Evolutionary conservation across 2,329 filamentous ascomycete species (phyloP).

Genomic region (Aureobasidium melanogenum): DNA sequence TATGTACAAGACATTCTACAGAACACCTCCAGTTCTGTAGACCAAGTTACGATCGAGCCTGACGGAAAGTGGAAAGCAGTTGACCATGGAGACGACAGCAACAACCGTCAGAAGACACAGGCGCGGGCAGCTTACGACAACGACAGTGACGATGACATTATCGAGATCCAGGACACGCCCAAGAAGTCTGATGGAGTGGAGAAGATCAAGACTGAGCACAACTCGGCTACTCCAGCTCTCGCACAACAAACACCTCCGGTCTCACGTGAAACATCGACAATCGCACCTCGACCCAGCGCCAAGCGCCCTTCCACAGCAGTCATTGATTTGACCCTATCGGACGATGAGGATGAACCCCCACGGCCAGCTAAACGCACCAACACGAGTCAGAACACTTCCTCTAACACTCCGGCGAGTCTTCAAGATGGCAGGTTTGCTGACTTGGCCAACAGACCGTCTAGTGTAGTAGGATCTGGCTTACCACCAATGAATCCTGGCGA

Average conservation of each 20-base stretch:
- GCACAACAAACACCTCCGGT: constrained; percentile 36
- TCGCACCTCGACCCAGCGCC: constrained; percentile 23
- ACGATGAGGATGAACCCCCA: constrained; percentile 37
- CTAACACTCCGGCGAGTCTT: constrained; percentile 16
- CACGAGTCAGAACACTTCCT: constrained; percentile 17
- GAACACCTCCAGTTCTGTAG: constrained; percentile 59
- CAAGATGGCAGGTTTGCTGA: constrained; percentile 15
- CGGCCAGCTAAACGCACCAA: constrained; percentile 25
- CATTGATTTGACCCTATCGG: constrained; percentile 41
- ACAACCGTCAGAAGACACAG: constrained; percentile 25
- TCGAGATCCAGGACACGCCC: constrained; percentile 34
- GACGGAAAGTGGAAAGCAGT: constrained; percentile 64
- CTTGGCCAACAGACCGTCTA: constrained; percentile 15
- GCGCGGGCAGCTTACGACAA: constrained; percentile 26
- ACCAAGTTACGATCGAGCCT: constrained; percentile 86
- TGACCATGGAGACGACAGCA: constrained; percentile 33
- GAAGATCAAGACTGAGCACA: constrained; percentile 31
- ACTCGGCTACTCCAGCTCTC: constrained; percentile 26
- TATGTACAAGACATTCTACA: constrained; percentile 83
- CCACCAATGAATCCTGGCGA: constrained; percentile 12
- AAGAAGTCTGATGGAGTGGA: constrained; percentile 20
- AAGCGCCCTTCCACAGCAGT: constrained; percentile 40
- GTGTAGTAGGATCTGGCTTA: constrained; percentile 13
- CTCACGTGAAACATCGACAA: constrained; percentile 33
- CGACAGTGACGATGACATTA: constrained; percentile 35